These are phyloP conservation scores for Uncinocarpus reesii DNA, from an alignment of 2,329 filamentous ascomycete species.

Conservation along the genomic window DNA sequence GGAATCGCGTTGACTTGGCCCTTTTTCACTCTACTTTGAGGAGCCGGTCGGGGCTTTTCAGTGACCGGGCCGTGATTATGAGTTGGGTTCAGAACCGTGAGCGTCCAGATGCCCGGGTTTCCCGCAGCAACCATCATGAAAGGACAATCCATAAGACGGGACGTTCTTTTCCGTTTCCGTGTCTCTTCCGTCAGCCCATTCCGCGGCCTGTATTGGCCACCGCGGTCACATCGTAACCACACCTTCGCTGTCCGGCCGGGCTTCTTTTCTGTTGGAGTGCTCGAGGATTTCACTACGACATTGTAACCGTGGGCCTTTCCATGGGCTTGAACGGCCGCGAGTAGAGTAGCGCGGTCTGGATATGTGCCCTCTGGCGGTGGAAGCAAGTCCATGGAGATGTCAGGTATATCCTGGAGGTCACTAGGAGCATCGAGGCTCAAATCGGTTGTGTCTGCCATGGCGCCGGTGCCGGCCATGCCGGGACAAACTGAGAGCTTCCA, in stretches of 20 bases:
- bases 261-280: conserved; percentile 38
- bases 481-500: conserved; percentile 2
- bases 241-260: conserved; percentile 37
- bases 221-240: conserved; percentile 38
- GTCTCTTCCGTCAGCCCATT: conserved; percentile 39
- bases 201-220: conserved; percentile 36
- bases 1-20: conserved; percentile 35
- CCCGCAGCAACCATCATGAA: conserved; percentile 38
- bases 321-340: conserved; percentile 34
- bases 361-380: conserved; percentile 37
- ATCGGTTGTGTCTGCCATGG: conserved; percentile 35
- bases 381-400: conserved; percentile 34
- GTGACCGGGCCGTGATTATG: conserved; percentile 37
- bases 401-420: conserved; percentile 38
- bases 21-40: conserved; percentile 36
- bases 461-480: conserved; percentile 16
- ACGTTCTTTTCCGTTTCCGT: conserved; percentile 35
- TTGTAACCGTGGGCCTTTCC: conserved; percentile 37
- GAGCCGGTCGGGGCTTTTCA: conserved; percentile 33
- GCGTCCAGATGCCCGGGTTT: conserved; percentile 36
- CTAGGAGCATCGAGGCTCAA: conserved; percentile 38
- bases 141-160: conserved; percentile 37
- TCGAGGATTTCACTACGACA: conserved; percentile 39
- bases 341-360: conserved; percentile 34
- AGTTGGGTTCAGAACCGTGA: conserved; percentile 34